Evolutionary conservation across 352 stramenopile genomes (phyloP), one percentile per base, ranked within the genome.

Genomic region (Globisporangium alternatum): DNA sequence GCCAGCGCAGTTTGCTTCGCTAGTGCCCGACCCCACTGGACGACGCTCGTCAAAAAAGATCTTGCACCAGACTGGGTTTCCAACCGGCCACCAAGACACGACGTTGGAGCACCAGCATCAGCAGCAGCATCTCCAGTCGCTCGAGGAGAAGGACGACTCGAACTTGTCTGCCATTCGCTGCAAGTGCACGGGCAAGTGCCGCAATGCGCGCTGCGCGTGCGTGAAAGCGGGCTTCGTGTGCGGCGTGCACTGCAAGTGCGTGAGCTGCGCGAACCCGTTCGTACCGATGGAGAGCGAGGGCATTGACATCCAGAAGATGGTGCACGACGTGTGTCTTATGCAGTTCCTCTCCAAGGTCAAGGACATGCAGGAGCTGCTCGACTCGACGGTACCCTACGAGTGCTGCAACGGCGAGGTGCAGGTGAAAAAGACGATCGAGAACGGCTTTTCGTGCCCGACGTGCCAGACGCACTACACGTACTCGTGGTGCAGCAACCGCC

Each of bases 121-220:
- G 39, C 55, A 39, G 35, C 60, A 39, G 33, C 17, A 56, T 44
- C 17, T 51, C 41, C 73, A 60, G 12, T 66, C 31, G 9, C 31
- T 49, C 49, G 49, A 53, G n/a, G 77, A 76, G n/a, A 71, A 81
- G n/a, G 75, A 83, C 28, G 52, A 47, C 35, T 60, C 72, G 31
- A 64, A 60, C 30, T 44, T 44, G 15, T 62, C 48, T 19, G 41
- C 60, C 22, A 70, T 82, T 17, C 83, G 85, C 17, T 94, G 85
- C 67, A 91, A 91, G 70, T 94, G 85, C 62, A 94, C 83, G 5
- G 85, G 85, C 44, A 94, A 91, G 70, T 94, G 85, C 55, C 80
- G 85, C 21, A 94, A 94, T 66, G 83, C 85, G 39, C 83, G 85
- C 6, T 94, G 85, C 43, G 83, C 83, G 13, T 94, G 85, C 56